phyloP scores from a whole-genome alignment of 2,329 filamentous ascomycete species.

The Talaromyces sp. region DNA sequence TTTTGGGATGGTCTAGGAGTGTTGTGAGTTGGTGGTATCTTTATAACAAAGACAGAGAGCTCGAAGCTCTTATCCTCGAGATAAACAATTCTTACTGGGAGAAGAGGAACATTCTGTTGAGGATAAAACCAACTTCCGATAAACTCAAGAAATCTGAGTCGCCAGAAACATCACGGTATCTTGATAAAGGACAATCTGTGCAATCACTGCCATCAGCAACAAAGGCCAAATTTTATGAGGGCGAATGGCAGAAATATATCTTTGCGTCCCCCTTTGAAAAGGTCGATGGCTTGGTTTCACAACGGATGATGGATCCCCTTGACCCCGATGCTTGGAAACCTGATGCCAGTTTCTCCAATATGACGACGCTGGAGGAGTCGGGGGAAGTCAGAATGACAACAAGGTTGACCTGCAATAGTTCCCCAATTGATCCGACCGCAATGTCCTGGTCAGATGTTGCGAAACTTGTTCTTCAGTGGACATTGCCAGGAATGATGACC shows the following conservation, averaged over 20 bases:
- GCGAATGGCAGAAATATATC: conserved; percentile 7
- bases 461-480: neutral
- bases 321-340: neutral
- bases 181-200: neutral
- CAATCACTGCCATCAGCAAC: neutral
- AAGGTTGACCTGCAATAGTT: conserved; percentile 3
- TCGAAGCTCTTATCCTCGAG: conserved; percentile 19
- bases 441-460: conserved; percentile 1
- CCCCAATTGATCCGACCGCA: conserved; percentile 1
- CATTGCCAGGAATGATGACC: neutral
- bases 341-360: neutral
- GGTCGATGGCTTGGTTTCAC: conserved; percentile 10
- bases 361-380: neutral
- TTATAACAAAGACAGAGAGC: conserved; percentile 16
- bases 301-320: conserved; percentile 3
- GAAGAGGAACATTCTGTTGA: conserved; percentile 19
- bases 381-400: conserved; percentile 9
- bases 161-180: neutral
- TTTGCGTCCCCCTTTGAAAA: conserved; percentile 15
- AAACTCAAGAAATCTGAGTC: neutral
- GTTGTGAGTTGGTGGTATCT: conserved; percentile 21
- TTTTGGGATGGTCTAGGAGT: conserved; percentile 19
- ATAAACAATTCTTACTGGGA: conserved; percentile 22
- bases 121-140: conserved; percentile 17
- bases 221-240: conserved; percentile 6